phyloP scores from a whole-genome alignment of 2,329 filamentous ascomycete genomes.

The Colletotrichum higginsianum region DNA sequence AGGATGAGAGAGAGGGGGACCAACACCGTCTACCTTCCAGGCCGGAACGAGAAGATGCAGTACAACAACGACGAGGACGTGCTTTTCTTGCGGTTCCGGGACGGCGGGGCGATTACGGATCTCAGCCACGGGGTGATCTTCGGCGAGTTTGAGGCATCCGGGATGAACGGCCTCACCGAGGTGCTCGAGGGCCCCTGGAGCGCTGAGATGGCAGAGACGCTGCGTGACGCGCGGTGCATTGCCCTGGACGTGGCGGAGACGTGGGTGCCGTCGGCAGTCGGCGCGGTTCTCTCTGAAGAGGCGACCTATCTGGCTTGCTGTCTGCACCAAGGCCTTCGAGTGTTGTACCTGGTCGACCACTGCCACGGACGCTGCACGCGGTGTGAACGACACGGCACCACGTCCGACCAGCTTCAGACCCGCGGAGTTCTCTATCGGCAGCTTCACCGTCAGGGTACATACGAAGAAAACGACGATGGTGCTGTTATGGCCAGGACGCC shows the following conservation, averaged over 20 bases:
- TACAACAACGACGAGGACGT: conserved; percentile 48
- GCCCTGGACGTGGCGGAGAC: conserved; percentile 50
- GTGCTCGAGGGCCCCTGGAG: conserved; percentile 51
- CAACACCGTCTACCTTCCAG: conserved; percentile 48
- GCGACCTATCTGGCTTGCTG: conserved; percentile 49
- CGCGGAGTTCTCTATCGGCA: conserved; percentile 45
- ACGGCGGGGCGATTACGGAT: conserved; percentile 35
- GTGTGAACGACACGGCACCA: conserved; percentile 41
- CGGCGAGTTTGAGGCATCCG: conserved; percentile 34
- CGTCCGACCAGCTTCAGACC: conserved; percentile 39
- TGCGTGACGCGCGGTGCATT: conserved; percentile 46
- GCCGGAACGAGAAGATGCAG: conserved; percentile 44
- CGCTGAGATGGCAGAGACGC: conserved; percentile 46
- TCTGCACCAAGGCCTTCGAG: conserved; percentile 48
- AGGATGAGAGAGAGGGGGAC: conserved; percentile 16
- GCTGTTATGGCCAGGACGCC: conserved; percentile 41
- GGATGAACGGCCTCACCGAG: conserved; percentile 34
- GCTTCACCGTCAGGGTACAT: conserved; percentile 43
- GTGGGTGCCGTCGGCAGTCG: conserved; percentile 40
- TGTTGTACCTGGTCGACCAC: conserved; percentile 52
- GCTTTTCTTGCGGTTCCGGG: conserved; percentile 48
- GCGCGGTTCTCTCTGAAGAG: conserved; percentile 47
- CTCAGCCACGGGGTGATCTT: conserved; percentile 24
- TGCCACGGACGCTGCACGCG: conserved; percentile 46
- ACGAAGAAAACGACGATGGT: background rate